Evolutionary conservation across 2,329 filamentous ascomycete species (phyloP), one percentile per base, ranked within the genome.

Genomic region (Mollisia scopiformis): DNA sequence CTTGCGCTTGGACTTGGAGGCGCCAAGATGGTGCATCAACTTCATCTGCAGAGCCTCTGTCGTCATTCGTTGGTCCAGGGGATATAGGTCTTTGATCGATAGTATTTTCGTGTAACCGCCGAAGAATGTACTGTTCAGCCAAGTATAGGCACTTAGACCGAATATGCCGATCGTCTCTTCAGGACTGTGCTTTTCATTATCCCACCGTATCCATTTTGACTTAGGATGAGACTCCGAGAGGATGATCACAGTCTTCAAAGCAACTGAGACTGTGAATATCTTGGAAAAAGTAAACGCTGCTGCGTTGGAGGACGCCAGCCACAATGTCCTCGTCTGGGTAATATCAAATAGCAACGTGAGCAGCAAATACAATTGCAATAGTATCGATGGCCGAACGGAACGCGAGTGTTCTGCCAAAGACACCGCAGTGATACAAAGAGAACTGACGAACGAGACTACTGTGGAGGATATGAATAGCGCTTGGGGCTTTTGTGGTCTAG

Each of bases 81-180:
- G 58, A 27, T 51, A 62, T 5, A 76, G 66, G 50, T 71, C 67
- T 1, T 74, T 68, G 7, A 73, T 55, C 1, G 58, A 62, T 14
- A 77, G 54, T 13, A 73, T 57, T n/a, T 66, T 70, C 8, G 58
- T 63, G 51, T 69, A 75, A 1, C 75, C 75, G 7, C 39, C 30
- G 8, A 66, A 21, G 57, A 77, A 74, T 1, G 76, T 47, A 10
- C 55, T 55, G 49, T 74, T 74, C 2, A 76, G 62, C 75, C 75
- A 77, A 55, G 62, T 69, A 58, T 73, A 74, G 21, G 73, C 63
- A 23, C 68, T 67, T 13, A 72, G 67, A 27, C 63, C 67, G 46
- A 74, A 72, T 7, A 75, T 65, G 5, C 73, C 68, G 35, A 68
- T 71, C 6, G 69, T 73, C 67, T 63, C 75, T 72, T 53, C 56